phyloP scores from a whole-genome alignment of 371 early-diverging fungal genomes.

The Massospora cicadina region DNA sequence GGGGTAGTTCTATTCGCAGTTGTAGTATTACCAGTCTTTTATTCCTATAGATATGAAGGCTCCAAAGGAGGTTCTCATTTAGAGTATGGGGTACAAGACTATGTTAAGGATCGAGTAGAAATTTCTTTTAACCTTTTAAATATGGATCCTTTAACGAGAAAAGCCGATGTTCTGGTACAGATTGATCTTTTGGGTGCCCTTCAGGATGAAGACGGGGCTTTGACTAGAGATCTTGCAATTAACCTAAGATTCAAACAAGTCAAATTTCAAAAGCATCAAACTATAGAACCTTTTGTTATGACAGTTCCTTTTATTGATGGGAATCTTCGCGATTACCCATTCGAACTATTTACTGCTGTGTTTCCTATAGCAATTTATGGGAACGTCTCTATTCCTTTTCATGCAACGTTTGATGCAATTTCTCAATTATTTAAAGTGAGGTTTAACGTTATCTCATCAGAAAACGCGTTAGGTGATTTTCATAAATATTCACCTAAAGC shows the following conservation, averaged over 20 bases:
- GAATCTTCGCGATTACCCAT: constrained; percentile 19
- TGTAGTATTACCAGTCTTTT: constrained; percentile 20
- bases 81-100: constrained; percentile 2
- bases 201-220: constrained; percentile 15
- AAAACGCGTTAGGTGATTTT: neutral
- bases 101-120: constrained; percentile 13
- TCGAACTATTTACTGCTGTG: constrained; percentile 15
- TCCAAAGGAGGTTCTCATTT: constrained; percentile 16
- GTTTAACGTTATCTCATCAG: neutral
- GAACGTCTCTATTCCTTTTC: neutral
- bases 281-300: constrained; percentile 11
- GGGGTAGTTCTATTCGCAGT: constrained; percentile 14
- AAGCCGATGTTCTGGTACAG: constrained; percentile 18
- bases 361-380: neutral
- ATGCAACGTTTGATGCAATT: neutral
- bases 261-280: neutral
- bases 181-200: constrained; percentile 18
- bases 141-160: constrained; percentile 19
- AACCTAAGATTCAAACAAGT: neutral
- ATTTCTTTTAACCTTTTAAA: constrained; percentile 15
- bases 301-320: constrained; percentile 20
- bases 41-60: constrained; percentile 17
- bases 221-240: constrained; percentile 11
- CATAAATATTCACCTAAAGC: neutral
- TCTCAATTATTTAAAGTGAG: neutral